phyloP scores from a whole-genome alignment of 148 eudicot species.

The Diospyros lotus region DNA sequence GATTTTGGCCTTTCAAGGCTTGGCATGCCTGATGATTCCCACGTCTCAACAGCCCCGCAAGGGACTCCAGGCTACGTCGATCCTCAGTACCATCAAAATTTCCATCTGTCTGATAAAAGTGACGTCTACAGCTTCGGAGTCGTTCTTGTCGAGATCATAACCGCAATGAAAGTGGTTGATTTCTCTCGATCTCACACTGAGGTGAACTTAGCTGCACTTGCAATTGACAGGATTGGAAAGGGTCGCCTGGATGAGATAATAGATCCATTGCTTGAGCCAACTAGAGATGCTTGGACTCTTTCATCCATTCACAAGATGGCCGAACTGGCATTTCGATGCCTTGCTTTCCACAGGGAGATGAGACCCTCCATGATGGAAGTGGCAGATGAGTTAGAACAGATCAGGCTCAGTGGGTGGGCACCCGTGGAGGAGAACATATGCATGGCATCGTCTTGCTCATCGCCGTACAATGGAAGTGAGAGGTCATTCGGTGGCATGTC shows the following conservation, averaged over 20 bases:
- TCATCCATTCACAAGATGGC: constrained; percentile 38
- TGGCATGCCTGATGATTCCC: constrained; percentile 28
- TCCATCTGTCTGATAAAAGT: constrained; percentile 31
- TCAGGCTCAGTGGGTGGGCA: constrained; percentile 12
- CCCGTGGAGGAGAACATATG: constrained; percentile 19
- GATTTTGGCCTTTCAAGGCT: constrained; percentile 44
- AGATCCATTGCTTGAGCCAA: constrained; percentile 33
- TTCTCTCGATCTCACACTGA: constrained; percentile 24
- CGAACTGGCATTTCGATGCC: constrained; percentile 51
- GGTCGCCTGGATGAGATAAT: constrained; percentile 38
- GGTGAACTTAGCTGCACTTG: constrained; percentile 39
- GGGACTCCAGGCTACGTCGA: constrained; percentile 45
- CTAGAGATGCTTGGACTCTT: constrained; percentile 25
- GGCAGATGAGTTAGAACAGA: constrained; percentile 31
- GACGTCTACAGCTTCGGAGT: constrained; percentile 49
- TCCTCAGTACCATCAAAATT: constrained; percentile 30
- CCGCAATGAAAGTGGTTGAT: constrained; percentile 26
- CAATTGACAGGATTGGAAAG: constrained; percentile 34
- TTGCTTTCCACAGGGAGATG: constrained; percentile 46
- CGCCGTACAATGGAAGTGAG: constrained; percentile 60
- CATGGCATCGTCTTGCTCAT: constrained; percentile 62
- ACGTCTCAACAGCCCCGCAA: constrained; percentile 40
- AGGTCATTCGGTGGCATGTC: constrained; percentile 37
- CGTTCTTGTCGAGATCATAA: constrained; percentile 40
- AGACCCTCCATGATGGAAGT: constrained; percentile 52